phyloP scores from a whole-genome alignment of 2,329 filamentous ascomycete genomes.

The Phoma sp. region DNA sequence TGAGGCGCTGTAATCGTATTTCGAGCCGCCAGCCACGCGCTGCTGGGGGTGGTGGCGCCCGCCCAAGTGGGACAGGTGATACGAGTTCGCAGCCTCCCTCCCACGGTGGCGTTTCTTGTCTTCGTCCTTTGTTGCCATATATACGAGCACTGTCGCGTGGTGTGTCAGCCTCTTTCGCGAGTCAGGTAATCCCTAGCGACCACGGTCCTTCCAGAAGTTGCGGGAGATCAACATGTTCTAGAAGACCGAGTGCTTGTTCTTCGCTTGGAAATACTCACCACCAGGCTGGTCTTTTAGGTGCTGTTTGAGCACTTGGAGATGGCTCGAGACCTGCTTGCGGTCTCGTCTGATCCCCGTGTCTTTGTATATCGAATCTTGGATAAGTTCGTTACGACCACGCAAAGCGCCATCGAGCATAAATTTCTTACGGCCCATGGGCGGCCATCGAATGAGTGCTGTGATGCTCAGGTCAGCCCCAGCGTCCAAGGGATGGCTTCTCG shows the following conservation, averaged over 20 bases:
- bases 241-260: not conserved
- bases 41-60: slow-evolving; percentile 30
- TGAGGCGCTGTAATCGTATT: slow-evolving; percentile 31
- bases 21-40: slow-evolving; percentile 23
- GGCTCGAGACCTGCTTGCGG: slow-evolving; percentile 69
- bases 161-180: slow-evolving; percentile 30
- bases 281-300: slow-evolving; percentile 60
- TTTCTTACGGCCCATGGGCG: slow-evolving; percentile 65
- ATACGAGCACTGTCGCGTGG: slow-evolving; percentile 46
- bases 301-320: slow-evolving; percentile 67
- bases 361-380: slow-evolving; percentile 63
- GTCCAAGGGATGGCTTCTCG: not conserved
- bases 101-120: slow-evolving; percentile 29
- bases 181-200: slow-evolving; percentile 20
- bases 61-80: slow-evolving; percentile 31
- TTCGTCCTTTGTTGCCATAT: slow-evolving; percentile 49
- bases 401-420: slow-evolving; percentile 56
- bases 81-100: slow-evolving; percentile 23
- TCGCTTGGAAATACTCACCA: slow-evolving; percentile 52
- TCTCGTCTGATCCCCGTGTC: slow-evolving; percentile 60
- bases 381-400: slow-evolving; percentile 67
- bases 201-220: slow-evolving; percentile 9
- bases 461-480: slow-evolving; percentile 7
- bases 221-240: slow-evolving; percentile 2
- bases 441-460: slow-evolving; percentile 55